Base-by-base conservation (phyloP, 768 basidiomycete genomes). In the Tulasnella sp. region DNA sequence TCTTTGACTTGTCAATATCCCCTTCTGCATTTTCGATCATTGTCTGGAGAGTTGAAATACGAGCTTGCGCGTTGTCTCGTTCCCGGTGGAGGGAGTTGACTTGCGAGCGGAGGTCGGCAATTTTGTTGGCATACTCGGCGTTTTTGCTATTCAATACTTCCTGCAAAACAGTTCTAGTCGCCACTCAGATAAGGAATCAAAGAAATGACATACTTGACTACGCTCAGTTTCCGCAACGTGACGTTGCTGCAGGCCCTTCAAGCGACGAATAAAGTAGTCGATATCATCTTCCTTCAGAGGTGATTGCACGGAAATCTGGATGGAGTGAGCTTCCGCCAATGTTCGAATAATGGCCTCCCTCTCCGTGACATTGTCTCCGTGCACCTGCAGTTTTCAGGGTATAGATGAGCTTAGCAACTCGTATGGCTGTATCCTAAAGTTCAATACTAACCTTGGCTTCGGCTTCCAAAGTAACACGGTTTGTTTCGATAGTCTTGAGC, bases 331-430 rank as follows among this genome's bases (percentile, higher is more conserved):
- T 31, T 76, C 68, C 44, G 78, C 73, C 13, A 88, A 75, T 42
- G 79, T 76, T 10, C 75, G 77, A 49, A 96, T 80, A 20, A 81
- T 67, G 12, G 72, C 70, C 62, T 92, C 90, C 27, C 92, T 78
- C 4, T 79, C 78, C 2, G 62, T 58, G 33, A 91, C 65, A 22
- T 83, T 79, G 40, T 74, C 69, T 47, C 79, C 76, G 65, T 93
- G 85, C 12, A 77, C 76, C 89, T 93, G 53, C 6, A 13, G 22
- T n/a, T n/a, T n/a, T n/a, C n/a, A n/a, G n/a, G n/a, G n/a, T n/a
- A n/a, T n/a, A n/a, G n/a, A n/a, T n/a, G n/a, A n/a, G 16, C n/a
- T 8, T 16, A 44, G 27, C 19, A 27, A 43, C 22, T 37, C 22
- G 3, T 5, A n/a, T 13, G 3, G n/a, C 16, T n/a, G 2, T 37